phyloP scores from a whole-genome alignment of 352 stramenopile genomes.

The Globisporangium spiculum region DNA sequence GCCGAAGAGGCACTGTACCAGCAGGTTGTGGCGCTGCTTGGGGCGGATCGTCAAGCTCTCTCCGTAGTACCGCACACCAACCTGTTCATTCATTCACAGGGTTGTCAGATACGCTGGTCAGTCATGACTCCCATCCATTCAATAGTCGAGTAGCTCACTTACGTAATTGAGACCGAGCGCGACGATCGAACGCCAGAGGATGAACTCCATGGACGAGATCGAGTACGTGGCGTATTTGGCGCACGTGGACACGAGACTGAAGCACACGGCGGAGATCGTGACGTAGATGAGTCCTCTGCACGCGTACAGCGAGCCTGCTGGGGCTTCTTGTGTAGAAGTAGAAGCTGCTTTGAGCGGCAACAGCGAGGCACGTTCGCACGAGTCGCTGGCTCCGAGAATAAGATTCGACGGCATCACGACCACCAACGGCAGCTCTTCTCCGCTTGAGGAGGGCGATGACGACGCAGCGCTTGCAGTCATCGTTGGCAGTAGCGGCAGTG shows the following conservation, averaged over 20 bases:
- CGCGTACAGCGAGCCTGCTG: not conserved
- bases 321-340: not conserved
- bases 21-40: constrained; percentile 45
- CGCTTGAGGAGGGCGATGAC: not conserved
- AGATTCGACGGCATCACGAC: not conserved
- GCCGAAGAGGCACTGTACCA: constrained; percentile 57
- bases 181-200: constrained; percentile 75
- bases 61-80: not conserved
- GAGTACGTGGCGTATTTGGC: constrained; percentile 74
- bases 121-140: not conserved
- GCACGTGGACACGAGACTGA: constrained; percentile 78
- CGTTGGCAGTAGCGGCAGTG: not conserved
- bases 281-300: constrained; percentile 30
- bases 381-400: not conserved
- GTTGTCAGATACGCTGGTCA: not conserved
- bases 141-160: constrained; percentile 8
- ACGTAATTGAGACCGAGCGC: constrained; percentile 64
- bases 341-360: not conserved
- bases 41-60: constrained; percentile 39
- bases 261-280: constrained; percentile 71
- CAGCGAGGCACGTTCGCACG: not conserved
- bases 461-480: not conserved
- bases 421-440: not conserved
- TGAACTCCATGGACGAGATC: constrained; percentile 77
- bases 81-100: not conserved